These are phyloP conservation scores for Agrocybe pediades DNA, from an alignment of 768 basidiomycete species.

Conservation along the genomic window DNA sequence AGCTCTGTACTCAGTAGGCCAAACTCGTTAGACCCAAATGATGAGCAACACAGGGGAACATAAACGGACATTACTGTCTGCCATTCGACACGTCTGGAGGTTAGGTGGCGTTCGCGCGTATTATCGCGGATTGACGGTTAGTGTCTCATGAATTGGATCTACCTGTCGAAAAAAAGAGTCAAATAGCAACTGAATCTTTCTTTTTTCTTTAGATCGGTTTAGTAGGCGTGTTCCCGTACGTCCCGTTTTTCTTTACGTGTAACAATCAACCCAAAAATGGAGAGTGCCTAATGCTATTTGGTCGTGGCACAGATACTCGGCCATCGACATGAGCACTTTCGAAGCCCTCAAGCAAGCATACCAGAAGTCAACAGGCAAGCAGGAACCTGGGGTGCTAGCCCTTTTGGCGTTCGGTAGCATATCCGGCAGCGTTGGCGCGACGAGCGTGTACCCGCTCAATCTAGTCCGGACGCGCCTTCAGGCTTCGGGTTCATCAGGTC, in stretches of 20 bases:
- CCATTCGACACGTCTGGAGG: conserved; percentile 74
- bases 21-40: conserved; percentile 75
- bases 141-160: conserved; percentile 28
- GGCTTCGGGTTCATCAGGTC: conserved; percentile 94
- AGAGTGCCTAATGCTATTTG: neutral
- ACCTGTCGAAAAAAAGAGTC: neutral
- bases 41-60: conserved; percentile 81
- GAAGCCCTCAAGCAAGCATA: conserved; percentile 95
- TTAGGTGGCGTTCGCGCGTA: conserved; percentile 82
- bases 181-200: neutral
- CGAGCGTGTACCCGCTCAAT: conserved; percentile 90
- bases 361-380: conserved; percentile 79
- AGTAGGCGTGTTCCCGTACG: conserved; percentile 93
- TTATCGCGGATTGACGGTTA: conserved; percentile 87
- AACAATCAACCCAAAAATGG: neutral
- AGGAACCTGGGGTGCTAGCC: conserved; percentile 89
- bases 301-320: conserved; percentile 62
- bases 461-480: conserved; percentile 93
- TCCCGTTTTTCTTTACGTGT: conserved; percentile 1
- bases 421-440: conserved; percentile 92
- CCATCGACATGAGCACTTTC: conserved; percentile 98
- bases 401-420: conserved; percentile 89
- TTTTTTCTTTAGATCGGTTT: conserved; percentile 76
- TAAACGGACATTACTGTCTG: conserved; percentile 57
- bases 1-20: neutral